A percentile compares a stretch with the other conserved stretches of the same genome.
Evolutionary conservation across 768 basidiomycete genomes (phyloP).

Genomic region (Suillus plorans): DNA sequence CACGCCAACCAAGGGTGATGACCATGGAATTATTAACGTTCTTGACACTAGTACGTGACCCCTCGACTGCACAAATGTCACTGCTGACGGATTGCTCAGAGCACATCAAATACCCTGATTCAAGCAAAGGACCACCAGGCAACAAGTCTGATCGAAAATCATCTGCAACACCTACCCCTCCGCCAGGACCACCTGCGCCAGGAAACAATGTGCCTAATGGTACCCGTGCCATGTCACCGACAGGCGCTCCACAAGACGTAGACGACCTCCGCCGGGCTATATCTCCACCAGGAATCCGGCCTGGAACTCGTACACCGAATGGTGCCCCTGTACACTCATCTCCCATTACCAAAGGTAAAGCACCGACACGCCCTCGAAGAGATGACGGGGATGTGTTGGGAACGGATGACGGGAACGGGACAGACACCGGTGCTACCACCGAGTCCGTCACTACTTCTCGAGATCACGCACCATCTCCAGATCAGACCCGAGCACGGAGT

Average conservation of each 20-base stretch:
- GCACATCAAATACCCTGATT: conserved; percentile 92
- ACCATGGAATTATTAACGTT: conserved; percentile 81
- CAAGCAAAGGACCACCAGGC: conserved; percentile 41
- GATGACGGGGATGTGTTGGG: conserved; percentile 39
- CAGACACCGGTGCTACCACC: conserved; percentile 45
- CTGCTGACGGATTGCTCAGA: conserved; percentile 41
- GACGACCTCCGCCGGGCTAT: conserved; percentile 67
- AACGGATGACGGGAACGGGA: conserved; percentile 50
- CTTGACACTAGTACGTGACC: conserved; percentile 85
- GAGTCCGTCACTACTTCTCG: conserved; percentile 41
- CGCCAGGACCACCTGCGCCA: conserved; percentile 30
- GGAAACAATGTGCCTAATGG: conserved; percentile 33
- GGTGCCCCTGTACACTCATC: conserved; percentile 16
- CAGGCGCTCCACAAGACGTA: conserved; percentile 40
- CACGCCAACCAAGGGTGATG: conserved; percentile 69
- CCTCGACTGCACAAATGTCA: not conserved
- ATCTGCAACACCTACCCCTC: conserved; percentile 40
- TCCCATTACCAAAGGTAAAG: conserved; percentile 43
- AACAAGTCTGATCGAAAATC: conserved; percentile 40
- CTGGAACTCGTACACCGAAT: conserved; percentile 36
- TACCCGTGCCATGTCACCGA: conserved; percentile 68
- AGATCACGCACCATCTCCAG: conserved; percentile 59
- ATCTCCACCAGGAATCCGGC: conserved; percentile 56
- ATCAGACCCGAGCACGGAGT: conserved; percentile 60
- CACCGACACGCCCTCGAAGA: conserved; percentile 47